Evolutionary conservation across 768 basidiomycete genomes (phyloP).

Genomic region (Cyclocybe aegerita): DNA sequence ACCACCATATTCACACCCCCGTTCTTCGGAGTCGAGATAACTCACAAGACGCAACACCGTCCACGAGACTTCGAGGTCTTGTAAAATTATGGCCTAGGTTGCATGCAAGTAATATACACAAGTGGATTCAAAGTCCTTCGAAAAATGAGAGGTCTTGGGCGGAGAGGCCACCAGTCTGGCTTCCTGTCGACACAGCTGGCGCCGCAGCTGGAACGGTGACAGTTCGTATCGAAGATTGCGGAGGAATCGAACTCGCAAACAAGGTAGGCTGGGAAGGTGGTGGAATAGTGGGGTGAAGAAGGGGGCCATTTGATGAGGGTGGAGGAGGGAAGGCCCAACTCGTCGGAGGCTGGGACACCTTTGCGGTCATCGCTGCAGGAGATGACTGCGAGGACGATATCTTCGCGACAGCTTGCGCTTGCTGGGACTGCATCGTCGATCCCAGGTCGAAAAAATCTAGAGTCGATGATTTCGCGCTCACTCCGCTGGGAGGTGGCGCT

Average conservation of each 20-base stretch:
- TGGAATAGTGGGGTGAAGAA: slow-evolving; percentile 1
- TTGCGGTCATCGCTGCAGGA: slow-evolving; percentile 11
- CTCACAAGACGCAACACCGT: not conserved
- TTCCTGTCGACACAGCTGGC: slow-evolving; percentile 20
- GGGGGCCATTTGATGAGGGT: slow-evolving; percentile 7
- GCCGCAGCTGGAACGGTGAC: slow-evolving; percentile 18
- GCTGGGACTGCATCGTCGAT: slow-evolving; percentile 29
- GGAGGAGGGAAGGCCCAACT: slow-evolving; percentile 7
- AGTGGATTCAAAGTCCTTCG: slow-evolving; percentile 48
- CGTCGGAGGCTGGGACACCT: not conserved
- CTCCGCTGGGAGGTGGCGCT: slow-evolving; percentile 23
- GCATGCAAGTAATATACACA: not conserved
- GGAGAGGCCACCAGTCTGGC: slow-evolving; percentile 54
- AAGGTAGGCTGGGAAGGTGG: slow-evolving; percentile 1
- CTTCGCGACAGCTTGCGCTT: slow-evolving; percentile 22
- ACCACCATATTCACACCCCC: too few relatives aligned
- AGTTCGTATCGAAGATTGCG: slow-evolving; percentile 4
- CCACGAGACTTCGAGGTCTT: not conserved
- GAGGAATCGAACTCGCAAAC: slow-evolving; percentile 9
- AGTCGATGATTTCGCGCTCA: slow-evolving; percentile 5
- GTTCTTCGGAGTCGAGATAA: not conserved
- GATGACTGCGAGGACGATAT: not conserved
- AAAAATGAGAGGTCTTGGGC: slow-evolving; percentile 89
- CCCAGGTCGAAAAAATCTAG: slow-evolving; percentile 27
- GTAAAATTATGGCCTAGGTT: not conserved